Evolutionary conservation across 495 filamentous ascomycete genomes (phyloP).

Genomic region (Trichoderma erinaceum): DNA sequence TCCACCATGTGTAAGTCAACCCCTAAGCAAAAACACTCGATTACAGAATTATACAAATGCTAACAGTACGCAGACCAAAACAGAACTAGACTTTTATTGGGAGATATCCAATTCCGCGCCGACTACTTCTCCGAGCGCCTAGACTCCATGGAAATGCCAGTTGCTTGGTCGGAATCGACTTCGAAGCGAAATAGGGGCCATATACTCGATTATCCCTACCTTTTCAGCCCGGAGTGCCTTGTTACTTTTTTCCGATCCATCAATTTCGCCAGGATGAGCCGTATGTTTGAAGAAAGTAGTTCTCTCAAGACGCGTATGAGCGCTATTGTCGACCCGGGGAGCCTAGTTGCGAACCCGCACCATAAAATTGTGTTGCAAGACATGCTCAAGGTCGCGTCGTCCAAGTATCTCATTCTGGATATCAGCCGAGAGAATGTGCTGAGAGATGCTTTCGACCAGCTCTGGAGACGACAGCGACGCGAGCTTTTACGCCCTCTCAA

Average conservation of each 20-base stretch:
- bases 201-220: slow-evolving; percentile 71
- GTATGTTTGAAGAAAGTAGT: slow-evolving; percentile 63
- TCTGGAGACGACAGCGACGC: slow-evolving; percentile 77
- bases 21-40: not conserved
- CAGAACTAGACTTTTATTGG: slow-evolving; percentile 55
- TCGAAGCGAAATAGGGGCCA: slow-evolving; percentile 61
- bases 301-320: slow-evolving; percentile 55
- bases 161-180: slow-evolving; percentile 59
- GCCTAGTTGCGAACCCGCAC: slow-evolving; percentile 37
- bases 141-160: slow-evolving; percentile 68
- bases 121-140: slow-evolving; percentile 71
- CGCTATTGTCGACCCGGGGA: slow-evolving; percentile 49
- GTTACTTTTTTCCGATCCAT: slow-evolving; percentile 86
- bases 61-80: slow-evolving; percentile 43
- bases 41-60: slow-evolving; percentile 6
- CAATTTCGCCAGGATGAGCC: slow-evolving; percentile 77
- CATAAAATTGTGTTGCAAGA: slow-evolving; percentile 48
- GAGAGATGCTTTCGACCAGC: slow-evolving; percentile 73
- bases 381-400: slow-evolving; percentile 56
- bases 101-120: slow-evolving; percentile 62
- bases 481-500: slow-evolving; percentile 83
- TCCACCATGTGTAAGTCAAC: slow-evolving; percentile 58
- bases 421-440: slow-evolving; percentile 67
- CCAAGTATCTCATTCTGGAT: slow-evolving; percentile 69
- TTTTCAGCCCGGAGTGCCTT: slow-evolving; percentile 66